phyloP scores from a whole-genome alignment of 2,329 filamentous ascomycete genomes.

The Aspergillus japonicus region DNA sequence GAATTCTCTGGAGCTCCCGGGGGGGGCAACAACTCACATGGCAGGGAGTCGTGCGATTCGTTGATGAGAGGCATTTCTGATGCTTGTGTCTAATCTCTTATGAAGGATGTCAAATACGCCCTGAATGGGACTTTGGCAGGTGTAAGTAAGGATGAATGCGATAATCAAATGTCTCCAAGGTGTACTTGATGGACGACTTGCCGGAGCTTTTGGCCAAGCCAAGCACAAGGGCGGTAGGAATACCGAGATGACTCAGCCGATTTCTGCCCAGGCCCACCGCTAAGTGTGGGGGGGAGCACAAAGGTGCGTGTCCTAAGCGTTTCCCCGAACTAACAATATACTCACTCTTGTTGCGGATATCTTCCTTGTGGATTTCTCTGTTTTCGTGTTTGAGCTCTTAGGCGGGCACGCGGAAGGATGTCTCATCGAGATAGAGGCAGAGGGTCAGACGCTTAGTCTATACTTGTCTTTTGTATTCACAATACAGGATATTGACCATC shows the following conservation, averaged over 20 bases:
- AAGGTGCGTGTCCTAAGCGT: no score
- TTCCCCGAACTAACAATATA: no score
- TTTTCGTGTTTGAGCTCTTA: no score
- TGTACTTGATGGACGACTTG: not conserved
- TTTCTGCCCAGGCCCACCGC: not conserved
- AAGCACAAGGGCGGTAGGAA: not conserved
- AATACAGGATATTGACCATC: no score
- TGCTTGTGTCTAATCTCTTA: not conserved
- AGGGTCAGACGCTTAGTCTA: no score
- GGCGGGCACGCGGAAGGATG: no score
- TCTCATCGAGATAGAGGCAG: no score
- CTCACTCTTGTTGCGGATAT: no score
- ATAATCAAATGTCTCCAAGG: not conserved
- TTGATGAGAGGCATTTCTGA: conserved; percentile 64
- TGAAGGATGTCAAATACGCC: not conserved
- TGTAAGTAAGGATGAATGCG: not conserved
- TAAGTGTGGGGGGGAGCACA: no score
- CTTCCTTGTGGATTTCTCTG: no score
- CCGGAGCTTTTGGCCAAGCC: conserved; percentile 3
- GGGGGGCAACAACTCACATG: conserved; percentile 60
- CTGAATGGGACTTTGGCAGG: not conserved
- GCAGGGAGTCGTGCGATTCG: conserved; percentile 74
- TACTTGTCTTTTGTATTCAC: no score
- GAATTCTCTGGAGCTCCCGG: not conserved
- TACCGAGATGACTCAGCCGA: not conserved